Conservation (phyloP, 2,329 filamentous ascomycete genomes). For the Colletotrichum destructivum region DNA sequence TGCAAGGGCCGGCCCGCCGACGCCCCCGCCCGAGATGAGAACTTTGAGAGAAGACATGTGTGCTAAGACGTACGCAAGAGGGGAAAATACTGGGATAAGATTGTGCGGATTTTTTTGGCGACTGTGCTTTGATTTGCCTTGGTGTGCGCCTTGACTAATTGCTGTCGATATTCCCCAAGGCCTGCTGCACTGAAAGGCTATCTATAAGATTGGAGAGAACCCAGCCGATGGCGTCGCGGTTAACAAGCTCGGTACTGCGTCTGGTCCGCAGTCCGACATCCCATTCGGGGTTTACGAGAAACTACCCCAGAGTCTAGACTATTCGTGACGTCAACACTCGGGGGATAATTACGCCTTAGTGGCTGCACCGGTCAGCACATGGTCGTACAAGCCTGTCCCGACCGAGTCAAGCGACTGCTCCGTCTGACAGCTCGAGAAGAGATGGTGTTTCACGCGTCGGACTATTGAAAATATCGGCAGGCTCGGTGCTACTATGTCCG, state of each 20-base stretch:
- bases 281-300: slow-evolving; percentile 26
- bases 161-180: too few relatives aligned
- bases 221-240: background rate
- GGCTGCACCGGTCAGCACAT: slow-evolving; percentile 1
- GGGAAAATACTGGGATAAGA: too few relatives aligned
- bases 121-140: background rate
- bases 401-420: background rate
- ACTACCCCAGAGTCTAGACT: background rate
- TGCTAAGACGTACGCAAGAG: background rate
- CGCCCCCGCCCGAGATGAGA: slow-evolving; percentile 64
- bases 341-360: background rate
- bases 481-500: slow-evolving; percentile 11
- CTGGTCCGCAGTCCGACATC: slow-evolving; percentile 23
- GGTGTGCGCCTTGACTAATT: background rate
- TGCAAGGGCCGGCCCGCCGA: slow-evolving; percentile 61
- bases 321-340: slow-evolving; percentile 33
- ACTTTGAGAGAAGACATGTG: slow-evolving; percentile 56
- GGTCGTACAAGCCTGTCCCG: slow-evolving; percentile 1
- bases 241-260: slow-evolving; percentile 21
- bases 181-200: background rate
- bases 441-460: background rate
- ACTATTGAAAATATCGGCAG: background rate
- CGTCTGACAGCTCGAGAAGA: background rate
- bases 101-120: too few relatives aligned
- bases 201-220: background rate